These are phyloP conservation scores for Mrakia frigida DNA, from an alignment of 768 basidiomycete species.

Conservation along the genomic window DNA sequence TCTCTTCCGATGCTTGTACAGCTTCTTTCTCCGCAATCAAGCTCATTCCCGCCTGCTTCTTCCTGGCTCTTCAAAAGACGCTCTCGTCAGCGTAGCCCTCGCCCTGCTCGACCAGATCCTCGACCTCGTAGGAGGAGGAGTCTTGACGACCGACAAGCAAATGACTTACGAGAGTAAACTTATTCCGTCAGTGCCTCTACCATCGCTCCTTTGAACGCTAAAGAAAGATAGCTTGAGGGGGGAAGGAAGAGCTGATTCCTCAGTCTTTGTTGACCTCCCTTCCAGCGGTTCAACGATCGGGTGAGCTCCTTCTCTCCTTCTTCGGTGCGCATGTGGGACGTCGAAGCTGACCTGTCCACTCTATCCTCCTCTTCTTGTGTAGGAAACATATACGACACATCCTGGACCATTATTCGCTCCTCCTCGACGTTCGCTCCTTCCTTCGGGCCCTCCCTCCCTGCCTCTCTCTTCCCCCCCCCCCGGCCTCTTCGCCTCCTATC, in stretches of 20 bases:
- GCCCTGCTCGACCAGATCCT: neutral
- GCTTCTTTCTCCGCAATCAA: neutral
- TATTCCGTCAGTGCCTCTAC: neutral
- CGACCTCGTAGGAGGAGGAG: neutral
- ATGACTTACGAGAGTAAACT: neutral
- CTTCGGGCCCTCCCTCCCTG: neutral
- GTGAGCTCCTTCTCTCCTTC: too few relatives aligned
- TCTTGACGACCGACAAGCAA: neutral
- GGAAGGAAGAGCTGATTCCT: too few relatives aligned
- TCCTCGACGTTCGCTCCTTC: neutral
- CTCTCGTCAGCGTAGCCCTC: neutral
- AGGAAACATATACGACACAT: slow-evolving; percentile 1
- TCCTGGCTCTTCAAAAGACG: neutral
- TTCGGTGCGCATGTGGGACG: neutral
- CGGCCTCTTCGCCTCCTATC: too few relatives aligned
- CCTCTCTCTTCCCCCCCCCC: neutral
- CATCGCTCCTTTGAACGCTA: neutral
- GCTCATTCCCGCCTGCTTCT: neutral
- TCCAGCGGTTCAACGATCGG: too few relatives aligned
- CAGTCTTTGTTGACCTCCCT: too few relatives aligned
- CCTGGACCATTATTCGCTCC: neutral
- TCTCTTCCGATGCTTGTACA: neutral
- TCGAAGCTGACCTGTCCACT: neutral
- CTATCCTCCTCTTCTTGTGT: neutral
- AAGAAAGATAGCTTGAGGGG: too few relatives aligned